These are phyloP conservation scores for Drosera spatulata DNA, from an alignment of 179 eudicot genomes.

Conservation along the genomic window DNA sequence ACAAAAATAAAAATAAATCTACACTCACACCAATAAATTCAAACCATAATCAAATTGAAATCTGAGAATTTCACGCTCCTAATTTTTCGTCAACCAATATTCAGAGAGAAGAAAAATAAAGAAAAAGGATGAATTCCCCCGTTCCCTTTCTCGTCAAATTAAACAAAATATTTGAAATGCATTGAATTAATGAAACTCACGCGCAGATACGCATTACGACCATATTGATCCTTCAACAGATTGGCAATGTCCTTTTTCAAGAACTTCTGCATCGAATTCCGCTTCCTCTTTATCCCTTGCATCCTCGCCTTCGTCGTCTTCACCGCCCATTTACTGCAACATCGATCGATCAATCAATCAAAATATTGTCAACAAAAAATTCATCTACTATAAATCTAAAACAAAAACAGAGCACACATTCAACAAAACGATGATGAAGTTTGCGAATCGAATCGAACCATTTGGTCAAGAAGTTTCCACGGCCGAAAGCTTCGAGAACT, in stretches of 20 bases:
- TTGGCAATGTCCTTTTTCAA: conserved; percentile 68
- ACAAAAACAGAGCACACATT: neutral
- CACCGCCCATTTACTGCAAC: conserved; percentile 52
- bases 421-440: neutral
- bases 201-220: conserved; percentile 71
- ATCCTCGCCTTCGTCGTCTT: conserved; percentile 40
- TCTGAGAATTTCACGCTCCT: no score
- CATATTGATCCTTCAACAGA: conserved; percentile 49
- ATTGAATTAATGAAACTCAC: conserved; percentile 19
- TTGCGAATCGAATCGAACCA: conserved; percentile 14
- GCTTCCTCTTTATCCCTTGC: conserved; percentile 57
- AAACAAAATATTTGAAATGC: no score
- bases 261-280: conserved; percentile 66
- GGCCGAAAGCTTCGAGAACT: conserved; percentile 30
- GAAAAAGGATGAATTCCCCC: neutral
- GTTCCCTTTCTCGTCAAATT: no score
- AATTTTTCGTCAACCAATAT: no score
- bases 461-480: conserved; percentile 25
- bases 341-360: no score
- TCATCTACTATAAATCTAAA: neutral
- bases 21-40: no score
- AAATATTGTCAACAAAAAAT: neutral
- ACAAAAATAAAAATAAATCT: no score
- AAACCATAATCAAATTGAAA: no score
- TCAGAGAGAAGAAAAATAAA: no score